Evolutionary conservation across 768 basidiomycete genomes (phyloP), one percentile per base, ranked within the genome.

Genomic region (Termitomyces heimii): DNA sequence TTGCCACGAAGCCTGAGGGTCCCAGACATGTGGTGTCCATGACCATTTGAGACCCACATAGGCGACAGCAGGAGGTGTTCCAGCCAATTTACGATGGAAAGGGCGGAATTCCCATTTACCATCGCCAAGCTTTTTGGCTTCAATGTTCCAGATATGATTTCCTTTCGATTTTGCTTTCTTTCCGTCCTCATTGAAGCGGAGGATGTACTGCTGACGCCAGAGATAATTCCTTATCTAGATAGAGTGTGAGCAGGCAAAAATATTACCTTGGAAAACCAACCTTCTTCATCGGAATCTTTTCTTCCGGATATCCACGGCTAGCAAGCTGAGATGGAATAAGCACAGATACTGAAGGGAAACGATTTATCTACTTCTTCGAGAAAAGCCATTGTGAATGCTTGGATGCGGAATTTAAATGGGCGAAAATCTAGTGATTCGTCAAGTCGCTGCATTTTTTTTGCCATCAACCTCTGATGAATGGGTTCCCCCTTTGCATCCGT

Each of bases 111-210:
- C 79, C 94, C 94, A 98, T 61, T 81, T 75, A 42, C 87, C 83
- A 48, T 89, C 89, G 24, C 75, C 75, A 24, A 75, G 67, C 71
- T 92, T 95, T 74, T 84, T 92, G n/a, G 94, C 96, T 65, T 98
- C 93, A 51, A 98, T 89, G 66, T 94, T 95, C 96, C 96, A 99
- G 63, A 98, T 97, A 66, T 98, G 96, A 73, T 99, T 99, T 47
- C 96, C 96, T 76, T 97, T 97, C 54, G 93, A 95, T 73, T 99
- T 99, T 24, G 95, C 92, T 75, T 99, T 99, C 73, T 98, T 98
- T 35, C 96, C 96, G 69, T 98, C 96, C 66, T 98, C 94, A 69
- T 99, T 99, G 78, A 95, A 98, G 31, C 96, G 90, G 29, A 94
- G 87, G 68, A 99, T 98, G 68, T 89, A 87, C 31, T 86, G 87